Evolutionary conservation across 2,329 filamentous ascomycete species (phyloP).

Genomic region (Fusarium tuaranense): DNA sequence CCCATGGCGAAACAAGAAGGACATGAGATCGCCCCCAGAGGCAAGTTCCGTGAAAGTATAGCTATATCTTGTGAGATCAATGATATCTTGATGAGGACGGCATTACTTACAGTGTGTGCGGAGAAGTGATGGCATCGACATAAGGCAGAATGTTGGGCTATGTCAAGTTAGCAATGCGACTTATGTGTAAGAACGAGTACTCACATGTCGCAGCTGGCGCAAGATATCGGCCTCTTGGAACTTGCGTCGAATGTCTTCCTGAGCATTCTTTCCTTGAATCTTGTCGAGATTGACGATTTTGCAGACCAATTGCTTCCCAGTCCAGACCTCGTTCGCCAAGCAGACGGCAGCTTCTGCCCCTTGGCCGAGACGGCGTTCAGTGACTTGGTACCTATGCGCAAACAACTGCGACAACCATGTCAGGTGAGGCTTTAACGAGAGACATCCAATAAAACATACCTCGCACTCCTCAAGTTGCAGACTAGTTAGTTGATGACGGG

Average conservation of each 20-base stretch:
- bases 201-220: conserved; percentile 65
- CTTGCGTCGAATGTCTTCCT: conserved; percentile 51
- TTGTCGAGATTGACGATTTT: conserved; percentile 69
- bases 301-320: conserved; percentile 73
- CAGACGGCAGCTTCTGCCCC: conserved; percentile 54
- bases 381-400: conserved; percentile 49
- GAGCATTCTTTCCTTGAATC: conserved; percentile 40
- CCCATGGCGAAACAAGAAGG: conserved; percentile 55
- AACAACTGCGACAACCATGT: conserved; percentile 46
- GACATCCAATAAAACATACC: conserved; percentile 34
- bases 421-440: fast-evolving
- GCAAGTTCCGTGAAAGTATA: conserved; percentile 70
- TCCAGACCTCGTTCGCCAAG: conserved; percentile 58
- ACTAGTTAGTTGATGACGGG: conserved; percentile 41
- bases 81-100: neutral
- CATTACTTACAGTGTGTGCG: conserved; percentile 57
- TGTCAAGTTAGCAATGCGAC: conserved; percentile 19
- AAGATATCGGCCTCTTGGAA: conserved; percentile 65
- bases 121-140: conserved; percentile 62
- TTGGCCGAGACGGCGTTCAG: conserved; percentile 51
- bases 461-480: conserved; percentile 50
- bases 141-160: conserved; percentile 68
- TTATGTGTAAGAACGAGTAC: conserved; percentile 30
- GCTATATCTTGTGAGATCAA: conserved; percentile 44
- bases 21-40: conserved; percentile 65